Base-by-base conservation (phyloP, 352 stramenopile species). In the Globisporangium heterothallicum region DNA sequence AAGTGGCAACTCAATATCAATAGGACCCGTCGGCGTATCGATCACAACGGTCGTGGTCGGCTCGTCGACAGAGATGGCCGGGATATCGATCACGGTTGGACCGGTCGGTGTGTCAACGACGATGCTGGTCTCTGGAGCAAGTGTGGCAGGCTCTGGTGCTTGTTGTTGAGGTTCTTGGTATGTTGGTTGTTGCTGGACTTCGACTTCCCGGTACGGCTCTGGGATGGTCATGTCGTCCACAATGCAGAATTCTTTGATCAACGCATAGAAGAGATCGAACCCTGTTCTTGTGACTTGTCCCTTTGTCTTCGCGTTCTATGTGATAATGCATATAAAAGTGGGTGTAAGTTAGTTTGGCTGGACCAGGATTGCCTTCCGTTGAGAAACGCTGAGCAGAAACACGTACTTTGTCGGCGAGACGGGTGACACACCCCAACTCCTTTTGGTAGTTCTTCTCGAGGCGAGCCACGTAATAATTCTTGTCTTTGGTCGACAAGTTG, bases 11-110 rank as follows among this genome's bases (percentile, higher is more conserved):
- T 50, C 44, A 16, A 50, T 41, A 10, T 22, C 46, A 7, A n/a
- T 4, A 24, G 46, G 46, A 10, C 46, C 46, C 14, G 26, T 53
- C 6, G 29, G 46, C 13, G 46, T 53, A 21, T 53, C 46, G 26
- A 52, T 22, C 12, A 47, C 42, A 22, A 29, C 41, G 22, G 21
- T 29, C 41, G 21, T 51, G 25, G n/a, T 51, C 8, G 27, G 29
- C 44, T 51, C 45, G 19, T 14, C 16, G 3, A 32, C 2, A 3
- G 41, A 18, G 18, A 21, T 35, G 1, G 27, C 30, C 22, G 45
- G 45, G 30, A 52, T 42, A 27, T 52, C 30, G 26, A 52, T 19
- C 7, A 42, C 45, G 3, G 18, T 12, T 14, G 44, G 27, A 5
- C 44, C 44, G 13, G n/a, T 30, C 21, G 44, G 44, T 5, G 44